Base-by-base conservation (phyloP, 495 filamentous ascomycete species). In the Cairneyella variabilis region DNA sequence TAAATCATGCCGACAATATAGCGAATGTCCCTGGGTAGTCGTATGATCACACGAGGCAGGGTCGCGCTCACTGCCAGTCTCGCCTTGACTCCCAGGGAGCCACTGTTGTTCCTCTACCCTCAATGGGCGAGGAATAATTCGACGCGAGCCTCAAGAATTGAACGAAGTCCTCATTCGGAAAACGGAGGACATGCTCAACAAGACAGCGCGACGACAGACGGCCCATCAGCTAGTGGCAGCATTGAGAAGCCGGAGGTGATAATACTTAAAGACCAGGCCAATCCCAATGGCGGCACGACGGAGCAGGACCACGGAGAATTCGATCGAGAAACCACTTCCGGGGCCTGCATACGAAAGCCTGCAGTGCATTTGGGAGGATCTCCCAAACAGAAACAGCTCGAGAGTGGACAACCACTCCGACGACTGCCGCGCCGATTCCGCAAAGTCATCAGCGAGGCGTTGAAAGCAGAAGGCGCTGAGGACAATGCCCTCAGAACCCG, bases 21-120 rank as follows among this genome's bases (percentile, higher is more conserved):
- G 47, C 60, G 43, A 48, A 62, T 62, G 60, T 62, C 56, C 53
- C 52, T 59, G 52, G 56, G 60, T 52, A 55, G 46, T 44, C 56
- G 55, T 49, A 50, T 62, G 28, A 21, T 30, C 46, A 43, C 37
- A 16, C 47, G 52, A 45, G 56, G 46, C 48, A 55, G 44, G 46
- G 47, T 42, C 23, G 26, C 52, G 51, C n/a, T 56, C 14, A 16
- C 23, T 28, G 51, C 54, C 45, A 51, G 36, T 49, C 51, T 51
- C 48, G 41, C 52, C 48, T 56, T 48, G 42, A 58, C 55, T 49
- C 55, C 60, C 48, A 56, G 56, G 52, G 56, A 62, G 41, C 60
- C 60, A 23, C 30, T 62, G 37, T 34, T 54, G 2, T 62, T 62
- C 37, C 60, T 59, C 18, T 62, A 62, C 40, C 60, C 60, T 1